phyloP scores from a whole-genome alignment of 1,284 basidiomycete genomes.

The Cryptococcus sp. region DNA sequence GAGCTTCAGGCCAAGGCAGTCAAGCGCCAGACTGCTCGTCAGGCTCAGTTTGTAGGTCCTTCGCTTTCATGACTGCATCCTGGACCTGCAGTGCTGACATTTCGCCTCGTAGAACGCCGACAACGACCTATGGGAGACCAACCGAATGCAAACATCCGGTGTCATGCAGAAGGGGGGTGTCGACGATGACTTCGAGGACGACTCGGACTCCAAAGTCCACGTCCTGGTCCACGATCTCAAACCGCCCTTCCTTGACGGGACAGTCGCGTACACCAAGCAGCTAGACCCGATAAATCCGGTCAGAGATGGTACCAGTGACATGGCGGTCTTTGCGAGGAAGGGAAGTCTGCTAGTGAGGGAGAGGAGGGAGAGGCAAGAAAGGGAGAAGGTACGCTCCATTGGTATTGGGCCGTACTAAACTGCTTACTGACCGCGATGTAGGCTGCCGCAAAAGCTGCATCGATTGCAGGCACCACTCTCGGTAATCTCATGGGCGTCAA shows the following conservation, averaged over 20 bases:
- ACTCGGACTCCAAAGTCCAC: conserved; percentile 91
- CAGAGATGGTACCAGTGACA: conserved; percentile 85
- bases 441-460: conserved; percentile 90
- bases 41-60: conserved; percentile 81
- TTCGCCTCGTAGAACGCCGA: conserved; percentile 72
- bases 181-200: conserved; percentile 86
- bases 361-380: conserved; percentile 90
- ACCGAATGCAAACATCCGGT: conserved; percentile 93
- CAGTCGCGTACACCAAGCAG: conserved; percentile 93
- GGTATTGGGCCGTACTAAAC: not conserved
- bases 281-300: conserved; percentile 97
- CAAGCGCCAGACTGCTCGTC: conserved; percentile 83
- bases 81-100: not conserved
- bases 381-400: conserved; percentile 62
- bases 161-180: conserved; percentile 80
- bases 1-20: conserved; percentile 76
- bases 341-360: conserved; percentile 90
- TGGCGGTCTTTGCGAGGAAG: conserved; percentile 94
- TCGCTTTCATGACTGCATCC: not conserved
- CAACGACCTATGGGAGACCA: conserved; percentile 97
- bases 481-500: conserved; percentile 98
- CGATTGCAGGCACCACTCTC: conserved; percentile 83
- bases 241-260: conserved; percentile 95
- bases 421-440: conserved; percentile 3
- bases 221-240: conserved; percentile 96